Evolutionary conservation across 805 yeast genomes (phyloP), one percentile per base, ranked within the genome.

Genomic region (Sugiyamaella marilandica): DNA sequence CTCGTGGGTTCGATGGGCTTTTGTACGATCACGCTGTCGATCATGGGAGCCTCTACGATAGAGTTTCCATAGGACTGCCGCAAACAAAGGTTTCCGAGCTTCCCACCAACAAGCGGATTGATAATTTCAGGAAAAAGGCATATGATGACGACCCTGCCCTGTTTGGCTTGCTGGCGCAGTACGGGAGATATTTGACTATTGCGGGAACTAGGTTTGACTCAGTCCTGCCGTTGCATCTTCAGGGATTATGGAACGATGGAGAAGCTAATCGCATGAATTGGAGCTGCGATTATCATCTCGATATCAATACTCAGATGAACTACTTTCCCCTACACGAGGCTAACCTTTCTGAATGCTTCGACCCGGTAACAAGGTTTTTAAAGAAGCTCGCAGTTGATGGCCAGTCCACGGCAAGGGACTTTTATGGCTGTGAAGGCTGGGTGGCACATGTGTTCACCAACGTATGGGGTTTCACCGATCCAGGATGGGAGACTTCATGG

Each of bases 161-260:
- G n/a, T 45, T 45, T 18, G 26, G 19, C 2, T 32, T 51, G 14
- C 32, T 32, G 37, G 36, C 39, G 14, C 54, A 51, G 46, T 51
- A 43, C 31, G 54, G 49, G 13, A 35, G 54, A 37, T 51, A 51
- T 29, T 39, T 51, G 21, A 51, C 45, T 10, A 45, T 51, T 13
- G 45, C 54, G 2, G 54, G 54, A 13, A 48, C 54, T 8, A 24
- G 54, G 18, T 41, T 16, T 14, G 50, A 51, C 29, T 51, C 54
- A 8, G 32, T 34, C 3, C 41, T 51, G 31, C 54, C 54, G 10
- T 29, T 51, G 18, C 53, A 50, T 33, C 47, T 53, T 4, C 56
- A 53, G 49, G 56, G 56, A 18, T 16, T 50, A 24, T 53, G 56
- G 56, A 53, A 53, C 34, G 54, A 49, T 36, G 53, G 49, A 18